Evolutionary conservation across 1,139 yeast species (phyloP).

Genomic region (Kodamaea sp.): DNA sequence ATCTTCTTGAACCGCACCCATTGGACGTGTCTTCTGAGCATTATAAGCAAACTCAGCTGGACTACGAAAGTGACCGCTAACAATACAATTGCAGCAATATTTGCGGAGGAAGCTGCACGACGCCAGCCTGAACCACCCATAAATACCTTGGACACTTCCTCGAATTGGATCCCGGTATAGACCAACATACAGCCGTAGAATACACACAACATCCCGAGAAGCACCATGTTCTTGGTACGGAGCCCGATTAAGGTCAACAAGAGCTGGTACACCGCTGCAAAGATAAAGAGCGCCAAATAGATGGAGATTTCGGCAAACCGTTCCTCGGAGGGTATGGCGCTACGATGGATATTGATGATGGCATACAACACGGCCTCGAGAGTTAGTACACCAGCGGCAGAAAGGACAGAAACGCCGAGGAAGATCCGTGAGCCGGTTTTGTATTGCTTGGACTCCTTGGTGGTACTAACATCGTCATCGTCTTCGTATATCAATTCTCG

Average conservation of each 20-base stretch:
- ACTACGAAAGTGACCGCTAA: conserved; percentile 40
- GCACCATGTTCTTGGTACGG: conserved; percentile 42
- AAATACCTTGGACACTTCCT: conserved; percentile 38
- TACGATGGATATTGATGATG: conserved; percentile 33
- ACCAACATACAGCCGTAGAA: conserved; percentile 52
- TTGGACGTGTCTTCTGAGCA: conserved; percentile 43
- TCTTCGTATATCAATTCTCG: conserved; percentile 5
- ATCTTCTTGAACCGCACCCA: conserved; percentile 54
- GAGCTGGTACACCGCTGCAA: conserved; percentile 29
- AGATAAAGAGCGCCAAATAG: conserved; percentile 29
- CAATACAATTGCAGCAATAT: conserved; percentile 49
- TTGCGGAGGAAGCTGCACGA: conserved; percentile 35
- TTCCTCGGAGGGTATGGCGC: conserved; percentile 17
- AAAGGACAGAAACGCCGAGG: conserved; percentile 27
- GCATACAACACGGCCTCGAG: conserved; percentile 39
- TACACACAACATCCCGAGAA: conserved; percentile 41
- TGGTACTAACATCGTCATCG: background rate
- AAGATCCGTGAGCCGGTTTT: conserved; percentile 22
- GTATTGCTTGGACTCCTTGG: conserved; percentile 3
- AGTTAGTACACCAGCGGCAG: conserved; percentile 31
- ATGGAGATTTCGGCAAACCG: conserved; percentile 22
- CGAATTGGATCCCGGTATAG: conserved; percentile 53
- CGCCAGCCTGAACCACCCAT: conserved; percentile 23
- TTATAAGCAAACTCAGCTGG: conserved; percentile 34
- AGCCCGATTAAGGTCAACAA: conserved; percentile 45